These are phyloP conservation scores for Zarea fungicola DNA, from an alignment of 2,329 filamentous ascomycete species.

Conservation along the genomic window DNA sequence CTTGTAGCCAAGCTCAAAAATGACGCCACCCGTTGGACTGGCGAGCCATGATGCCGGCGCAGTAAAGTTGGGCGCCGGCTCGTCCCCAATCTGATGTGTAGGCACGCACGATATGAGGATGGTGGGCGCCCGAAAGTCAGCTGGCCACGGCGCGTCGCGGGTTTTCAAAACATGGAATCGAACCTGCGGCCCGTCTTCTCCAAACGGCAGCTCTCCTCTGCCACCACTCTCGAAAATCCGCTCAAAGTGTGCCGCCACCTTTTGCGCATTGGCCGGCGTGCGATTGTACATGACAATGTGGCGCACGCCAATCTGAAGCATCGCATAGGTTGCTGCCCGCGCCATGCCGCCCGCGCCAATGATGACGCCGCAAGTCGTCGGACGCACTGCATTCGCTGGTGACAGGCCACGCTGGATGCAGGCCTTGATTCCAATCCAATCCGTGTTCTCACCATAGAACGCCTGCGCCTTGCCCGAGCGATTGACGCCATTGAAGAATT, in stretches of 20 bases:
- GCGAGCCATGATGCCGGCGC: conserved; percentile 65
- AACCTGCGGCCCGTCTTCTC: conserved; percentile 38
- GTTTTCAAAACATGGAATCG: conserved; percentile 54
- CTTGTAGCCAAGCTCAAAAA: conserved; percentile 71
- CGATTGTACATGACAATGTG: conserved; percentile 73
- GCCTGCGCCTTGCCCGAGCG: conserved; percentile 61
- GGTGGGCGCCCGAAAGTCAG: conserved; percentile 57
- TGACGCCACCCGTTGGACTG: conserved; percentile 69
- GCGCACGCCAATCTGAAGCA: conserved; percentile 70
- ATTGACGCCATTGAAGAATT: conserved; percentile 48
- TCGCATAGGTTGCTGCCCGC: conserved; percentile 69
- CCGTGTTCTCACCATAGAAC: conserved; percentile 73
- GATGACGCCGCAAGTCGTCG: conserved; percentile 51
- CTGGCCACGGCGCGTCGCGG: conserved; percentile 59
- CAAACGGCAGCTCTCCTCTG: no score
- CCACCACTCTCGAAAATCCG: no score
- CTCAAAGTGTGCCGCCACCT: conserved; percentile 66
- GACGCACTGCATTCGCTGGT: conserved; percentile 61
- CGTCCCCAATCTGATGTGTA: conserved; percentile 59
- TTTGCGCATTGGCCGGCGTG: conserved; percentile 60
- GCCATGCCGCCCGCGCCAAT: conserved; percentile 72
- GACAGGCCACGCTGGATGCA: conserved; percentile 69
- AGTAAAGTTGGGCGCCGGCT: conserved; percentile 63
- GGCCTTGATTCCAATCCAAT: conserved; percentile 74
- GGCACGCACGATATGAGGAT: conserved; percentile 75